A percentile compares a stretch with the other conserved stretches of the same genome.
Evolutionary conservation across 352 stramenopile species (phyloP).

Genomic region (Phytophthora hybrid): DNA sequence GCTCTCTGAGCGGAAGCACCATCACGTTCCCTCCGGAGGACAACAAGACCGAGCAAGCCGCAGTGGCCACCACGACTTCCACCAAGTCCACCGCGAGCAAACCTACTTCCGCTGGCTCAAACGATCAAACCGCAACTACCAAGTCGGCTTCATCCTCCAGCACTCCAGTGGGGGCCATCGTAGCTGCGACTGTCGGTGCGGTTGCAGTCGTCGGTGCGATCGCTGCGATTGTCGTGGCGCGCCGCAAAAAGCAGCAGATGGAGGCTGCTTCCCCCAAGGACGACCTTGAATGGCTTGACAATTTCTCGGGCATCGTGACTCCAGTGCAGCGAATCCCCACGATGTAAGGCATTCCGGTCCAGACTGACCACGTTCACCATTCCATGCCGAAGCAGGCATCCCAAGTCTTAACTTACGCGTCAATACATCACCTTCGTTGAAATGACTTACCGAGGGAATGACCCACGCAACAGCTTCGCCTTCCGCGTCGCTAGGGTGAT

Average conservation of each 20-base stretch:
- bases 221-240: constrained; percentile 49
- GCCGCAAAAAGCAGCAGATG: constrained; percentile 63
- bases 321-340: constrained; percentile 50
- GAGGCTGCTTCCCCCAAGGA: constrained; percentile 41
- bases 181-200: constrained; percentile 26
- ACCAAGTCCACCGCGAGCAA: constrained; percentile 19
- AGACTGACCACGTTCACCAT: too few relatives aligned
- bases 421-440: background rate
- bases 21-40: constrained; percentile 27
- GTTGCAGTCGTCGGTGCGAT: constrained; percentile 35
- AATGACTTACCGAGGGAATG: background rate
- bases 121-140: constrained; percentile 18
- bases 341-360: constrained; percentile 20
- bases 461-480: background rate
- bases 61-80: constrained; percentile 9
- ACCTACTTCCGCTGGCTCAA: constrained; percentile 12
- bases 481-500: background rate
- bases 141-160: constrained; percentile 10
- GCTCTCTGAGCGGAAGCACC: constrained; percentile 12
- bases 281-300: constrained; percentile 33
- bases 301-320: constrained; percentile 30
- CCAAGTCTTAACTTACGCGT: background rate
- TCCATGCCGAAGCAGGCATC: background rate
- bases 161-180: constrained; percentile 14
- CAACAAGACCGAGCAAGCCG: constrained; percentile 14